Percentiles rank a stretch among this genome's conserved stretches.
These are phyloP conservation scores for Neonectria hederae DNA, from an alignment of 2,329 filamentous ascomycete genomes.

Conservation along the genomic window DNA sequence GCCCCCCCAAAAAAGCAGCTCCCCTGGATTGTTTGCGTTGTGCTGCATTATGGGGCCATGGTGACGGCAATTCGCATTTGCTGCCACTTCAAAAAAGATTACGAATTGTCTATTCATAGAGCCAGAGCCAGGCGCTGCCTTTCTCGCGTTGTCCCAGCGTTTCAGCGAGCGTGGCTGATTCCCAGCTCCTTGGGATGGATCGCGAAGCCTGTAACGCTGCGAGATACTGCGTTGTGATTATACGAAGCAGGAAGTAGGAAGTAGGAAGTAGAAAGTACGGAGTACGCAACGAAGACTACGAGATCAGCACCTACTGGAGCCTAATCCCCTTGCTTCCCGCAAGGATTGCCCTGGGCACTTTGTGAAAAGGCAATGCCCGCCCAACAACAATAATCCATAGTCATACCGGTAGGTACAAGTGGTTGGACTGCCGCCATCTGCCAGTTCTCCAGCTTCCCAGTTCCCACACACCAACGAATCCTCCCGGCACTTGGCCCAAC, in stretches of 20 bases:
- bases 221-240: constrained; percentile 7
- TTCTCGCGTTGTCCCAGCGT: background rate
- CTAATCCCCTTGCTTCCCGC: background rate
- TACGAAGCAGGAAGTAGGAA: background rate
- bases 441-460: background rate
- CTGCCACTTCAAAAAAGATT: constrained; percentile 10
- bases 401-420: background rate
- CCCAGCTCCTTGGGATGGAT: constrained; percentile 17
- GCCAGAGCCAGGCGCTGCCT: background rate
- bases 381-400: background rate
- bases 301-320: background rate
- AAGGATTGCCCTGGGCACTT: constrained; percentile 1
- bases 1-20: background rate
- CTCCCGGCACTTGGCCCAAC: constrained; percentile 32
- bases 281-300: background rate
- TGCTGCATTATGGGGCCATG: constrained; percentile 13
- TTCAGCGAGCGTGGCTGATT: constrained; percentile 16
- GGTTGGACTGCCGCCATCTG: constrained; percentile 1
- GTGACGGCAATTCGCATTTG: constrained; percentile 18
- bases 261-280: background rate
- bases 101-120: constrained; percentile 13
- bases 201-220: background rate
- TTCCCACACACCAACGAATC: background rate
- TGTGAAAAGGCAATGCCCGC: constrained; percentile 2
- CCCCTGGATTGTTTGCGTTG: background rate